Evolutionary conservation across 768 basidiomycete species (phyloP), one percentile per base, ranked within the genome.

Genomic region (Lentinula lateritia): DNA sequence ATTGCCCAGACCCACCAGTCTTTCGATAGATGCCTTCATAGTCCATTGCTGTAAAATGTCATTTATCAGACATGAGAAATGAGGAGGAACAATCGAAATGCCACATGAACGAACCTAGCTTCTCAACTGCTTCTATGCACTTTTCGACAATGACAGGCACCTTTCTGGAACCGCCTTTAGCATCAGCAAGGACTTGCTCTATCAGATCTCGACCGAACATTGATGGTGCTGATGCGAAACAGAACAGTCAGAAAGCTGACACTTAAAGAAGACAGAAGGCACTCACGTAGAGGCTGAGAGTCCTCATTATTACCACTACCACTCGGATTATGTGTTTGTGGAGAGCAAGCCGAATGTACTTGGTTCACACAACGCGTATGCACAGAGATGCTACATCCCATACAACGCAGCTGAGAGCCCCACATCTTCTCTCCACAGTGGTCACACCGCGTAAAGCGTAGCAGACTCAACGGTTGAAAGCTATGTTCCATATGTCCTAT

Each of bases 1-100:
- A 90, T 68, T 95, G 95, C 2, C 90, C 83, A 34, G 91, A 87
- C 2, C 97, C 97, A 35, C 97, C 97, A 0, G 89, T 93, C 77
- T 99, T 99, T 64, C 97, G 93, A 73, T 99, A 99, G 65, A 99
- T 93, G 10, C 97, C 97, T 73, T 99, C 97, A 69, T 95, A 95
- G 62, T 60, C 62, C 39, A 64, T 42, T 34, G 61, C 58, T 63
- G 34, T 41, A 38, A 57, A 52, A 20, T 39, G 5, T 46, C 23
- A 15, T 16, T 13, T 2, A 46, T 28, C 20, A 9, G 39, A 1
- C 13, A 53, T 50, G 6, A 32, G 41, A 66, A 52, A 36, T 3
- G 28, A 58, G 1, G 10, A 3, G 4, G 35, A 42, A 15, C 34
- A 35, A 39, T 39, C 9, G 38, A 9, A 39, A 39, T 6, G 38